Percentiles rank a stretch among this genome's conserved stretches.
These are phyloP conservation scores for Volvox carteri DNA, from an alignment of 163 green algal genomes.

Conservation along the genomic window DNA sequence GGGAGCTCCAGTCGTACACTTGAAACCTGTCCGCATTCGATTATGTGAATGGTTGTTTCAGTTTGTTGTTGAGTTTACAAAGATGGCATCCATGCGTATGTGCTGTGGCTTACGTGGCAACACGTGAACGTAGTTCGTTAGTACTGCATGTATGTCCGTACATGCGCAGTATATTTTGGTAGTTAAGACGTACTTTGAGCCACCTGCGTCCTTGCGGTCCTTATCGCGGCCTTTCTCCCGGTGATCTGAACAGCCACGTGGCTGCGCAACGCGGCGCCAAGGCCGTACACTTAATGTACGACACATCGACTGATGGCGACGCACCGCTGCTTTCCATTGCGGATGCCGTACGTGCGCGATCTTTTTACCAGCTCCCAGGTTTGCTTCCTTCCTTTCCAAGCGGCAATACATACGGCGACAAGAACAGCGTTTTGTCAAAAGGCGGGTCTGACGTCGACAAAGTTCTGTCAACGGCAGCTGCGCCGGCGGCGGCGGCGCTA, in stretches of 20 bases:
- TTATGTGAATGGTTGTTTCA: no score
- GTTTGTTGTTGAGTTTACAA: no score
- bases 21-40: no score
- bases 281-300: conserved; percentile 62
- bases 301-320: conserved; percentile 27
- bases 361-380: not conserved
- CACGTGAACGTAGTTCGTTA: no score
- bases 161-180: no score
- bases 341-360: not conserved
- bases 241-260: conserved; percentile 16
- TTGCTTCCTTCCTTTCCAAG: not conserved
- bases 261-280: conserved; percentile 62
- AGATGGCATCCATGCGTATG: no score
- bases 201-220: no score
- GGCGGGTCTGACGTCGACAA: not conserved
- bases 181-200: no score
- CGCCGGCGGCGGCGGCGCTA: conserved; percentile 19
- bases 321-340: not conserved
- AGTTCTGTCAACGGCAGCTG: not conserved
- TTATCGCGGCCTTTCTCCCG: no score
- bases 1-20: no score
- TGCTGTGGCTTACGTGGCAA: no score
- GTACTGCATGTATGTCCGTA: no score
- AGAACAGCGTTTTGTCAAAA: not conserved
- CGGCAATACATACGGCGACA: not conserved